A percentile compares a stretch with the other conserved stretches of the same genome.
phyloP scores from a whole-genome alignment of 805 yeast genomes.

The Ogataea pilisensis region DNA sequence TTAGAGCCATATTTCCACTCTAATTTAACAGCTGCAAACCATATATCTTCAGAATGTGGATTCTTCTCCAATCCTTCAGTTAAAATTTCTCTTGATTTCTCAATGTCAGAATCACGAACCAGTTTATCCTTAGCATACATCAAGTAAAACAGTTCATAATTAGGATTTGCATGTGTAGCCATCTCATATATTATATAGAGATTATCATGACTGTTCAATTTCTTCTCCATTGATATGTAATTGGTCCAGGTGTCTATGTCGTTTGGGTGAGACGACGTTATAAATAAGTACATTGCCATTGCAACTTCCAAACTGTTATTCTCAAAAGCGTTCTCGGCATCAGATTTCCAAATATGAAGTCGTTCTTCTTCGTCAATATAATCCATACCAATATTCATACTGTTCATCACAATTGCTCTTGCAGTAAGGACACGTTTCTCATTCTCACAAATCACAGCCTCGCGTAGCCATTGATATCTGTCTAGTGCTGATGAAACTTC shows the following conservation, averaged over 20 bases:
- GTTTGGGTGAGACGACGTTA: conserved; percentile 44
- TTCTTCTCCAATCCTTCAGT: conserved; percentile 40
- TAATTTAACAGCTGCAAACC: conserved; percentile 71
- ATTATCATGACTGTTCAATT: conserved; percentile 20
- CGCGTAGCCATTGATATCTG: conserved; percentile 48
- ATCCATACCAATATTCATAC: conserved; percentile 32
- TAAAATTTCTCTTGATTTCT: conserved; percentile 52
- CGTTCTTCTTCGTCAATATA: conserved; percentile 23
- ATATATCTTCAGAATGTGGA: conserved; percentile 49
- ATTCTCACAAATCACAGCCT: conserved; percentile 50
- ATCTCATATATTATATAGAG: conserved; percentile 46
- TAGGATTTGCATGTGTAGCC: conserved; percentile 49
- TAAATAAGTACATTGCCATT: conserved; percentile 43
- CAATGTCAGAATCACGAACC: conserved; percentile 40
- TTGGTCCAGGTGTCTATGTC: conserved; percentile 45
- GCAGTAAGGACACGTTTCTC: conserved; percentile 45
- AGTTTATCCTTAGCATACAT: conserved; percentile 74
- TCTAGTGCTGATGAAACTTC: conserved; percentile 36
- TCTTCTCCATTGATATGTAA: conserved; percentile 37
- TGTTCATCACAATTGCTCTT: conserved; percentile 45
- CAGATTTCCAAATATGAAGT: conserved; percentile 31
- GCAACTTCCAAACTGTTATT: conserved; percentile 34
- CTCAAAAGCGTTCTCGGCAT: conserved; percentile 31
- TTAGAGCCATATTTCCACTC: conserved; percentile 42
- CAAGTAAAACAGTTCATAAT: conserved; percentile 48